Base-by-base conservation (phyloP, 768 basidiomycete genomes). In the Phlebiopsis gigantea region DNA sequence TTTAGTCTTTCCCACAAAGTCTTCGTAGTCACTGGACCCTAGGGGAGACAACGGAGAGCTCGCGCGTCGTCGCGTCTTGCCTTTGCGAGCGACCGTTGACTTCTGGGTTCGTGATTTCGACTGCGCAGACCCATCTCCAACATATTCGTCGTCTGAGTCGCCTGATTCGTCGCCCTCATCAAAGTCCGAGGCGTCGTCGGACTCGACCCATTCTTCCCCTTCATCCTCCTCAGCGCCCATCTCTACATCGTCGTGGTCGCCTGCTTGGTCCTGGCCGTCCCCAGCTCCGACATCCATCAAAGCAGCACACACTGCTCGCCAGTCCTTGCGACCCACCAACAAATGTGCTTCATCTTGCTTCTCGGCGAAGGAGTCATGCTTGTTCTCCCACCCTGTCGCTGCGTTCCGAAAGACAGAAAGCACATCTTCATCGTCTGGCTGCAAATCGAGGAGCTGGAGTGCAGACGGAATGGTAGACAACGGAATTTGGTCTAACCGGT, bases 301-400 rank as follows among this genome's bases (percentile, higher is more conserved):
- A 4, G 86, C 86, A 9, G 85, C 83, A 66, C 90, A 93, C 4
- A 93, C 87, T 12, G 88, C 78, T 34, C 87, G 79, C 87, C 88
- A 93, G 65, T 92, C 90, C 26, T 83, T 82, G 48, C 77, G 73
- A 61, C 77, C 80, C 24, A 93, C 79, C 44, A 71, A 67, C 26
- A 69, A 68, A 14, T 67, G 72, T 29, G 62, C 65, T 5, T 57
- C 54, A 5, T 64, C 61, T 1, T 53, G 57, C 10, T 57, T 50
- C 14, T 62, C 61, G 22, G 59, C 51, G 28, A 58, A 48, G 19
- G 57, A 43, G 46, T 63, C 19, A 15, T 47, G 34, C 28, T 47
- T 25, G 12, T 69, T 73, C 47, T 69, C 69, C 90, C 90, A 91
- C 17, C 88, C 90, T 1, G 80, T 74, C 0, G 87, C 85, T 2